Base-by-base conservation (phyloP, 441 rosid genomes). In the Codiaeum variegatum region DNA sequence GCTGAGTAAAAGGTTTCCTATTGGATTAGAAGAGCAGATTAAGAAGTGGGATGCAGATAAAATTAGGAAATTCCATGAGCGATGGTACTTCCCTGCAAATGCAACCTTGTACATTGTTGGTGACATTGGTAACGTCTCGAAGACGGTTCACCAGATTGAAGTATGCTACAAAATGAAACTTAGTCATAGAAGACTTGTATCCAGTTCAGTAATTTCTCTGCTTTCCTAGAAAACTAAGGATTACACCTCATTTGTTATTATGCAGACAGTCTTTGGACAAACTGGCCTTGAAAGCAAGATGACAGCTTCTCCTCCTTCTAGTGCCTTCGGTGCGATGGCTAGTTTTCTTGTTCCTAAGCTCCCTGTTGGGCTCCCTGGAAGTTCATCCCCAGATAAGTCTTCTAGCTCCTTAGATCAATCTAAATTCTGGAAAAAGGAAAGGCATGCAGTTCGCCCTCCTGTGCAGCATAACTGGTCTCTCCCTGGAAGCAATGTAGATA, bases 31-130 rank as follows among this genome's bases (percentile, higher is more conserved):
- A 79, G 97, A 91, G 86, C 98, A 96, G 84, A 96, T 93, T 82
- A 90, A 91, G 91, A 93, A 91, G 81, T 96, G 98, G 99, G 99
- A 96, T 83, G 97, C 92, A 34, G 99, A 96, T 82, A 93, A 90
- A 84, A 96, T 96, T 72, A 90, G 94, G 86, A 93, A 96, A 80
- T 96, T 93, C 81, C 99, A 96, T 80, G 99, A 96, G 77, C 90
- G 94, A 24, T 96, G 99, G 99, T 96, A 96, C 85, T 96, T 91
- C 82, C 97, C 98, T 51, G 98, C 91, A 66, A 96, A 96, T 86
- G 98, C 98, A 67, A 96, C 98, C 67, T 78, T 96, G 69, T 93
- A 93, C 78, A 91, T 93, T 74, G 99, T 96, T 80, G 99, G 99
- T 34, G 96, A 91, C 81, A 82, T 91, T 66, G 85, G 88, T 79